These are phyloP conservation scores for Diplosphaera chodatii DNA, from an alignment of 139 green algal species.

Conservation along the genomic window DNA sequence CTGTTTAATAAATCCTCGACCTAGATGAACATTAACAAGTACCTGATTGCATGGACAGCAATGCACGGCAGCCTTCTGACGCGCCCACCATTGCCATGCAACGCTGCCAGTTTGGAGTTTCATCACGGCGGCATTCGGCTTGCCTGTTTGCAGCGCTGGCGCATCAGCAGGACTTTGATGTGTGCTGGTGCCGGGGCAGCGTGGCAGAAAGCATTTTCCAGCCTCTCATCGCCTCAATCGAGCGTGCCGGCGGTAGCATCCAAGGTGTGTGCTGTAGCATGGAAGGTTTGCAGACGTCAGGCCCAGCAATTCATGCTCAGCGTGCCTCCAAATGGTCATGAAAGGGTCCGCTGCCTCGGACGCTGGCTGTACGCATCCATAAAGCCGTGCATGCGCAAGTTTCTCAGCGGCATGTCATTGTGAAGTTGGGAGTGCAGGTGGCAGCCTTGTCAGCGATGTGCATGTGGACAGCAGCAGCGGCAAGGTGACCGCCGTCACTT, in stretches of 20 bases:
- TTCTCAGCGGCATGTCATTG: slow-evolving; percentile 3
- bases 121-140: too few relatives aligned
- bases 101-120: too few relatives aligned
- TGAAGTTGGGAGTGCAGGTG: slow-evolving; percentile 30
- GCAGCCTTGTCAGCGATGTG: slow-evolving; percentile 47
- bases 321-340: too few relatives aligned
- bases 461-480: neutral
- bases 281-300: too few relatives aligned
- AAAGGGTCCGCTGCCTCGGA: too few relatives aligned
- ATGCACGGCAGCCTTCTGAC: neutral
- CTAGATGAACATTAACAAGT: too few relatives aligned
- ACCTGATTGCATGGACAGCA: too few relatives aligned
- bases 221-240: slow-evolving; percentile 61
- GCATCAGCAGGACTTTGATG: slow-evolving; percentile 69
- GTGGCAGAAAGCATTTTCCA: slow-evolving; percentile 77
- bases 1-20: too few relatives aligned
- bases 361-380: too few relatives aligned
- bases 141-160: slow-evolving; percentile 33
- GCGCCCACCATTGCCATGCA: too few relatives aligned
- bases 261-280: slow-evolving; percentile 4
- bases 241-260: slow-evolving; percentile 23
- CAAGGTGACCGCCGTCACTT: neutral
- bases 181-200: slow-evolving; percentile 47
- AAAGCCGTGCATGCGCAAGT: too few relatives aligned
- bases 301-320: too few relatives aligned